phyloP scores from a whole-genome alignment of 805 yeast genomes.

The Ogataea thermomethanolica region DNA sequence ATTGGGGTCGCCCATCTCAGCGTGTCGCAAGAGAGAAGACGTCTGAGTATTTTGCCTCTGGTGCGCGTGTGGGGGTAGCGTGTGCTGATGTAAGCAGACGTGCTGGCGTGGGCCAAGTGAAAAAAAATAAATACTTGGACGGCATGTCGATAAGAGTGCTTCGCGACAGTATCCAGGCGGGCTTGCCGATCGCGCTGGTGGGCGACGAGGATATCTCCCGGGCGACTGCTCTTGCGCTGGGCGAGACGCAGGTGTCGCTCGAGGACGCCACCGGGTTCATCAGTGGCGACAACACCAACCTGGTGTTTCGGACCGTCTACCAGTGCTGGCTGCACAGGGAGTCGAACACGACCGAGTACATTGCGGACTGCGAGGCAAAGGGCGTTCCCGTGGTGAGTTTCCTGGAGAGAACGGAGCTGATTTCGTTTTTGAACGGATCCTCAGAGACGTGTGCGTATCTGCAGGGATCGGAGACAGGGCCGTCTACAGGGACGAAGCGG shows the following conservation, averaged over 20 bases:
- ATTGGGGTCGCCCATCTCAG: constrained; percentile 20
- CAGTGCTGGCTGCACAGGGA: constrained; percentile 80
- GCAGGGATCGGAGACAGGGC: constrained; percentile 13
- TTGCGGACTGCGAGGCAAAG: constrained; percentile 62
- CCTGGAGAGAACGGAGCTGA: constrained; percentile 78
- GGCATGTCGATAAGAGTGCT: constrained; percentile 6
- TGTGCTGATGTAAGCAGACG: too few species aligned
- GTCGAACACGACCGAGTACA: constrained; percentile 75
- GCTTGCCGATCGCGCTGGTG: constrained; percentile 10
- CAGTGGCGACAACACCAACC: constrained; percentile 39
- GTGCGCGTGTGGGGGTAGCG: not conserved
- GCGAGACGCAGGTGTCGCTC: constrained; percentile 14
- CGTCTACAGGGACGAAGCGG: constrained; percentile 3
- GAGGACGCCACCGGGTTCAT: constrained; percentile 49
- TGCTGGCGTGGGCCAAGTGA: too few species aligned
- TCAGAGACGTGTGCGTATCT: constrained; percentile 57
- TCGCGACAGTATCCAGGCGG: constrained; percentile 2
- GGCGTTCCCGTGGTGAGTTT: constrained; percentile 72
- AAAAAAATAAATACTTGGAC: not conserved
- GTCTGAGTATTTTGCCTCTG: constrained; percentile 11
- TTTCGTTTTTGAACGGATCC: constrained; percentile 76
- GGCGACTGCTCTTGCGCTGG: constrained; percentile 20
- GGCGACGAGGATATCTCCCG: constrained; percentile 17
- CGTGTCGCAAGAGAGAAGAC: not conserved
- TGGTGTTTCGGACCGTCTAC: constrained; percentile 56